A percentile compares a stretch with the other conserved stretches of the same genome.
phyloP scores from a whole-genome alignment of 192 early-diverging fungal genomes.

The Linnemannia exigua region DNA sequence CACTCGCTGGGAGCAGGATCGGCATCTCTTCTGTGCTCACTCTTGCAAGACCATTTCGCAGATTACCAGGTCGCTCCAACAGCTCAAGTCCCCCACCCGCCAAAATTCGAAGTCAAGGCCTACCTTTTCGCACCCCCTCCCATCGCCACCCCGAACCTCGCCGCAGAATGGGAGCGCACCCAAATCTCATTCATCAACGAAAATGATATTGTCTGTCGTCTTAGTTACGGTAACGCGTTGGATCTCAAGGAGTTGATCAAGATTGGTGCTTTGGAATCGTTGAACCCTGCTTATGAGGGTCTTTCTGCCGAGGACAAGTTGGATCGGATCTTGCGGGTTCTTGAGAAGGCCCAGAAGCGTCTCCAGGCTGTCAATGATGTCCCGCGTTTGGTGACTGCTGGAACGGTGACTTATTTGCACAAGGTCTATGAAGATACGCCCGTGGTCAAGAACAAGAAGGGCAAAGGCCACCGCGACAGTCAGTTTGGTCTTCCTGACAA shows the following conservation, averaged over 20 bases:
- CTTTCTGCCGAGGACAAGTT: constrained; percentile 34
- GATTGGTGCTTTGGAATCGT: constrained; percentile 51
- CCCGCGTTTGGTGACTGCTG: constrained; percentile 45
- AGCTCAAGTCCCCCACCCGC: neutral
- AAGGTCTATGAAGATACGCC: constrained; percentile 54
- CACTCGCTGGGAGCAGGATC: constrained; percentile 59
- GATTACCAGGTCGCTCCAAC: constrained; percentile 22
- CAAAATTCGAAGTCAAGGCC: constrained; percentile 47
- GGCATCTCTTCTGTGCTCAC: constrained; percentile 42
- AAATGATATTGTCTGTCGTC: constrained; percentile 56
- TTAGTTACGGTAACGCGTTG: constrained; percentile 58
- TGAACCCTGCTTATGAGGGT: constrained; percentile 47
- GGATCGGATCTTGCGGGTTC: constrained; percentile 34
- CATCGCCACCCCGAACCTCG: constrained; percentile 51
- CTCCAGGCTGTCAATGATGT: constrained; percentile 39
- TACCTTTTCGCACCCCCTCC: constrained; percentile 59
- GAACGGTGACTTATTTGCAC: constrained; percentile 55
- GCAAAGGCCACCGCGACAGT: constrained; percentile 1
- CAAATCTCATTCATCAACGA: constrained; percentile 59
- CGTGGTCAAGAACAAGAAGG: constrained; percentile 42
- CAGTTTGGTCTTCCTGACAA: constrained; percentile 38
- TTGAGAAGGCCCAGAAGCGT: constrained; percentile 42
- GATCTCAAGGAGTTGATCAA: constrained; percentile 63
- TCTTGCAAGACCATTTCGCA: constrained; percentile 53
- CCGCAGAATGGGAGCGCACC: constrained; percentile 43